These are phyloP conservation scores for Elsinoe batatas DNA, from an alignment of 2,329 filamentous ascomycete genomes.

Conservation along the genomic window DNA sequence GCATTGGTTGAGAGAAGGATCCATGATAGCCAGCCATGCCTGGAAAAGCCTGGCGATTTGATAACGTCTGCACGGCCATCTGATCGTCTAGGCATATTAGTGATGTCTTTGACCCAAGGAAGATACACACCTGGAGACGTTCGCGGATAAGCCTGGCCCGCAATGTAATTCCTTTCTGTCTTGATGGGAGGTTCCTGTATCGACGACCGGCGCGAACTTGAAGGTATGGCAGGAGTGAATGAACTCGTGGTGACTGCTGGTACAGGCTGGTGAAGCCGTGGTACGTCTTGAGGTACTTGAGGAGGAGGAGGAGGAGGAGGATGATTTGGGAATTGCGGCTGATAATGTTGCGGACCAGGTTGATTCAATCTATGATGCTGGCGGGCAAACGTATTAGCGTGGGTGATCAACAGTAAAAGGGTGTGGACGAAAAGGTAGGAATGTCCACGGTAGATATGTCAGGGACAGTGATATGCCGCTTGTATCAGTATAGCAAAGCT, in stretches of 20 bases:
- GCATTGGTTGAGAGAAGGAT: not conserved
- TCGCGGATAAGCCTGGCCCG: not conserved
- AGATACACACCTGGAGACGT: not conserved
- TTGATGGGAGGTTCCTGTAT: not conserved
- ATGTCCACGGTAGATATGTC: not conserved
- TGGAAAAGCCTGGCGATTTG: conserved; percentile 7
- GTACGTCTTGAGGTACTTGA: not conserved
- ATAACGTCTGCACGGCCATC: conserved; percentile 11
- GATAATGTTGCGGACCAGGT: conserved; percentile 7
- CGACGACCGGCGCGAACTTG: not conserved
- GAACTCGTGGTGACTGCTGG: not conserved
- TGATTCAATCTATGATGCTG: conserved; percentile 13
- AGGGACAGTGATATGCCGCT: conserved; percentile 5
- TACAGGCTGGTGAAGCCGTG: not conserved
- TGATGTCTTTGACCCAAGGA: not conserved
- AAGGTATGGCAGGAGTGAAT: not conserved
- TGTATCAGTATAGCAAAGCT: not conserved
- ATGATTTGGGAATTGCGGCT: not conserved
- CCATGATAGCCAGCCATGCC: conserved; percentile 7
- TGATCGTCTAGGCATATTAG: not conserved
- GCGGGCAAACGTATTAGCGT: not conserved
- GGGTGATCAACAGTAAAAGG: not conserved
- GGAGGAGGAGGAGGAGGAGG: not conserved
- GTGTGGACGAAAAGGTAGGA: not conserved
- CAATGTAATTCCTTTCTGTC: conserved; percentile 1